Base-by-base conservation (phyloP, 2,329 filamentous ascomycete genomes). In the Colletotrichum euphorbiae region DNA sequence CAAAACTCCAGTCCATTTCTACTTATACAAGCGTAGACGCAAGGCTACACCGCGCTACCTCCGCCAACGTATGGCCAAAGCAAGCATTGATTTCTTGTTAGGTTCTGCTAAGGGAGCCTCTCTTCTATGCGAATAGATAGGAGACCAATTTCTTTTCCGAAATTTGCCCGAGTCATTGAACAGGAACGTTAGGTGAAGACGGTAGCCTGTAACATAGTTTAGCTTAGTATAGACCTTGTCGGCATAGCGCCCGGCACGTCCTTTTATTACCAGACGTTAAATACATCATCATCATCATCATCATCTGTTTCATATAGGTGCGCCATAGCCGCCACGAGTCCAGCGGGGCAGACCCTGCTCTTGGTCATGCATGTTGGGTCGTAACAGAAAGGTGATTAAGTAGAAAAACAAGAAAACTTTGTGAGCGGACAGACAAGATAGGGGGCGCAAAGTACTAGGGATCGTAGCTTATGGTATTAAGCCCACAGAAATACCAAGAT, bases 91-190 rank as follows among this genome's bases (percentile, higher is more conserved):
- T 46, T 58, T 58, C 19, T 24, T 58, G 8, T n/a, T 58, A 48
- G 55, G 42, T 4, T 15, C 24, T 19, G 9, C n/a, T n/a, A 9
- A 61, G 46, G 33, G 57, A 51, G 57, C 57, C 36, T 61, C 21
- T 17, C 33, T 60, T 31, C 57, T 60, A n/a, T 60, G 21, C 21
- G 36, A 60, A 51, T 51, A 21, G 45, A 51, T 51, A 60, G 57
- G 57, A 19, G 45, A 57, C 54, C 9, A 28, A 56, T 28, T 56
- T 56, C 52, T 42, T 56, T n/a, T 21, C 52, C 24, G 52, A 43
- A 56, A 56, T 56, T 12, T 36, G 42, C 55, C 55, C 11, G 11
- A 50, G 17, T n/a, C 7, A 50, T 50, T 24, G 19, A 50, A 50
- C 11, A 50, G 19, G 46, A 21, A 50, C 46, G 46, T 50, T 50